Base-by-base conservation (phyloP, 192 early-diverging fungal species). In the Gamsiella multidivaricata region DNA sequence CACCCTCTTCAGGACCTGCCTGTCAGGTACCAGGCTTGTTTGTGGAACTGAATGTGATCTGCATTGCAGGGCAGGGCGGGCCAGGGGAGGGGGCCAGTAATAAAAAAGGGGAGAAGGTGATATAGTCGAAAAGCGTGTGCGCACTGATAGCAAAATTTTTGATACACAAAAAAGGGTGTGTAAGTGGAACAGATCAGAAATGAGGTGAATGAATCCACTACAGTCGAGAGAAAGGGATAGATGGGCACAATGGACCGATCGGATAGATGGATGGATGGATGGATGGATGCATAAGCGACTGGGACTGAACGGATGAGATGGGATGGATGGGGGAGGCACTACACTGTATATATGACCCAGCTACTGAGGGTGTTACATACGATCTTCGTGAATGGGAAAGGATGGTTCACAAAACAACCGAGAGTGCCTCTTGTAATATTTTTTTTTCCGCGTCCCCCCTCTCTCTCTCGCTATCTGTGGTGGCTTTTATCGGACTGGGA, bases 321-420 rank as follows among this genome's bases (percentile, higher is more conserved):
- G 37, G 23, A 29, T 60, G 7, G 26, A 36, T 42, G 55, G 34
- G 22, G 36, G 55, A n/a, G n/a, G n/a, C n/a, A n/a, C n/a, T n/a
- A n/a, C n/a, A n/a, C n/a, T n/a, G n/a, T n/a, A n/a, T n/a, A n/a
- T 14, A 41, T 10, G 8, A 41, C 47, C 47, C 6, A 49, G 6
- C 6, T 49, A 20, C 47, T 49, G n/a, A 9, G 6, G 58, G 42
- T 34, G 36, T 53, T 61, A 70, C 58, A 57, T 70, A 70, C 68
- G 58, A 70, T 70, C 68, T 70, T 70, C 58, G 58, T 70, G 68
- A 54, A 54, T 57, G 58, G 57, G 68, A 70, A 70, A 70, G 68
- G 58, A 54, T 70, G 54, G 46, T 61, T 59, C 17, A 23, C 17
- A 34, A 29, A 64, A 64, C 45, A 62, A 15, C 26, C 51, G 51